Conservation (phyloP, 352 stramenopile species). For the Globisporangium polare region DNA sequence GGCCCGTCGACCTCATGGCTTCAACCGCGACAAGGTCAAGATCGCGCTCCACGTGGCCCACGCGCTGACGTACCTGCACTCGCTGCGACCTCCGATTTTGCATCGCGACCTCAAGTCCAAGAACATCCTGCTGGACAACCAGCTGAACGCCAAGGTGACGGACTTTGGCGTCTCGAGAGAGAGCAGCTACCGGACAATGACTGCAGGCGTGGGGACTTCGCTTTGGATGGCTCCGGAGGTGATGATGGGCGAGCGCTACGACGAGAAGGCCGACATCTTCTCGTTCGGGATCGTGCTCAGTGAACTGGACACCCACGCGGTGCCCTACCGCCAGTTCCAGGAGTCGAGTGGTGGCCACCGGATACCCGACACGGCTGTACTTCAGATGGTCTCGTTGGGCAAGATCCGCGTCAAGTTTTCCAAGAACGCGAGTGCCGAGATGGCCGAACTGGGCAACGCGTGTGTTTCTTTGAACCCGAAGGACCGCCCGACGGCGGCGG, state of each 20-base stretch:
- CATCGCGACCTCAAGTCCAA: conserved; percentile 13
- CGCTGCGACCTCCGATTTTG: conserved; percentile 26
- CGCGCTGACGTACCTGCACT: conserved; percentile 40
- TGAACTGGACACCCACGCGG: too few species aligned
- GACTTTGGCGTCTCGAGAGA: conserved; percentile 42
- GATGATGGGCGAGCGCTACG: too few species aligned
- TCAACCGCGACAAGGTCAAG: conserved; percentile 29
- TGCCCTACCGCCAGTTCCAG: background rate
- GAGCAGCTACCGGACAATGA: background rate
- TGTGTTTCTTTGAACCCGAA: background rate
- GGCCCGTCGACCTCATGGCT: conserved; percentile 22
- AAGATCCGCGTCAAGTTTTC: background rate
- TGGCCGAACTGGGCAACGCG: background rate
- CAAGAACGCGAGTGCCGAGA: background rate
- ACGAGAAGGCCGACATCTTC: too few species aligned
- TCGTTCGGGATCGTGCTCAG: too few species aligned
- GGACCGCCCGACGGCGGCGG: background rate
- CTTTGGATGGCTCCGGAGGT: too few species aligned
- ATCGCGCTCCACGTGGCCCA: conserved; percentile 28
- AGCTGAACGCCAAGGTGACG: conserved; percentile 46
- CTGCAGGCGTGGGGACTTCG: background rate
- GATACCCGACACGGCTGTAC: background rate
- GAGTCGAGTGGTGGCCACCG: background rate
- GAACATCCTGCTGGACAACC: conserved; percentile 24
- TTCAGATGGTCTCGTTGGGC: background rate